These are phyloP conservation scores for Neonectria faginata DNA, from an alignment of 2,329 filamentous ascomycete species.

Conservation along the genomic window DNA sequence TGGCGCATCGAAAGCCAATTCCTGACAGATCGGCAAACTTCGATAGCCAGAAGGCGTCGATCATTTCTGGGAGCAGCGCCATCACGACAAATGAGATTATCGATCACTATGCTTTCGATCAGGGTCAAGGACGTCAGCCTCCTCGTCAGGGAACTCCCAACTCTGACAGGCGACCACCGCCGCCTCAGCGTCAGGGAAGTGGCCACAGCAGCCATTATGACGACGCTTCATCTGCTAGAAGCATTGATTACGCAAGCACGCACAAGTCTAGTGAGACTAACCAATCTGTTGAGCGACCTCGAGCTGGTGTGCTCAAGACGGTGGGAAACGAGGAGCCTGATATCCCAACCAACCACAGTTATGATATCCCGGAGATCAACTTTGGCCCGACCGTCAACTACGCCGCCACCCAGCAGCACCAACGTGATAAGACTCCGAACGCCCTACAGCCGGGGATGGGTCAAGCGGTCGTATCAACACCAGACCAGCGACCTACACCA, in stretches of 20 bases:
- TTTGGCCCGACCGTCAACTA: constrained; percentile 88
- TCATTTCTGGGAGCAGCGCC: constrained; percentile 43
- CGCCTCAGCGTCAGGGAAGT: constrained; percentile 44
- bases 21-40: constrained; percentile 42
- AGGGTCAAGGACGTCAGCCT: constrained; percentile 42
- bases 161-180: constrained; percentile 41
- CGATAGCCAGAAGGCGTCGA: constrained; percentile 38
- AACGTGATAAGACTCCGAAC: constrained; percentile 47
- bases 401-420: constrained; percentile 48
- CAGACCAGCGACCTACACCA: constrained; percentile 41
- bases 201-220: constrained; percentile 66
- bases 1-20: constrained; percentile 47
- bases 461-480: constrained; percentile 47
- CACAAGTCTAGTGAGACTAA: constrained; percentile 40
- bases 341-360: constrained; percentile 46
- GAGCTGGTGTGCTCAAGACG: constrained; percentile 84
- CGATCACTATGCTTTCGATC: constrained; percentile 52
- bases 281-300: constrained; percentile 70
- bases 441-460: constrained; percentile 22
- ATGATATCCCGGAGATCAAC: constrained; percentile 79
- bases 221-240: constrained; percentile 62
- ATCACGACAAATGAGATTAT: constrained; percentile 54
- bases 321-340: constrained; percentile 68
- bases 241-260: constrained; percentile 42
- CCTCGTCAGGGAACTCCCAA: constrained; percentile 32